phyloP scores from a whole-genome alignment of 2,329 filamentous ascomycete species.

The Fusarium tricinctum region DNA sequence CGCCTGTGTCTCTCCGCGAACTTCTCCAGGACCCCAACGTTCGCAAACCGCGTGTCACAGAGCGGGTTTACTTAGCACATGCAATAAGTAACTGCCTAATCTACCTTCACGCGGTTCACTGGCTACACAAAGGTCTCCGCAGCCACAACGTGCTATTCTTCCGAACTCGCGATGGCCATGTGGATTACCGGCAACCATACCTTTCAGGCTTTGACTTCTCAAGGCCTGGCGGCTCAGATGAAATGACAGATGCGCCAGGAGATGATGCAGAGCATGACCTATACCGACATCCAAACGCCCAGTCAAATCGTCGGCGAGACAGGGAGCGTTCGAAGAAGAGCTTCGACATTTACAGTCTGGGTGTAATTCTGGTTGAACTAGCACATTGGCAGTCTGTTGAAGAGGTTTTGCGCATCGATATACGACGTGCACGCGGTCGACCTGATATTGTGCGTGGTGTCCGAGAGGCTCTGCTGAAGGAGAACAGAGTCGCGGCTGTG shows the following conservation, averaged over 20 bases:
- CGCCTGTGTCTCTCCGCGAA: constrained; percentile 63
- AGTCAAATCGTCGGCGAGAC: constrained; percentile 53
- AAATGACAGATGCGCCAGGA: constrained; percentile 64
- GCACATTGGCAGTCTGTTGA: constrained; percentile 67
- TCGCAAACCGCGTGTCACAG: constrained; percentile 64
- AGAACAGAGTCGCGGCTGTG: constrained; percentile 52
- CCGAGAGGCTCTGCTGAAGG: constrained; percentile 51
- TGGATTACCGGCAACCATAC: constrained; percentile 59
- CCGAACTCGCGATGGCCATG: constrained; percentile 47
- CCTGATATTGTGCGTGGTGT: constrained; percentile 57
- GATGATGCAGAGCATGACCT: constrained; percentile 62
- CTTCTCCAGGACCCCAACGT: constrained; percentile 57
- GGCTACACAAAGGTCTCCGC: constrained; percentile 71
- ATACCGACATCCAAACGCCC: constrained; percentile 64
- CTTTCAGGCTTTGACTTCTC: constrained; percentile 69
- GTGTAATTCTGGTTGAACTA: constrained; percentile 66
- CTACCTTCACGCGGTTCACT: constrained; percentile 68
- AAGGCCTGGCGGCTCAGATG: constrained; percentile 63
- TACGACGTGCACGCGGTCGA: constrained; percentile 53
- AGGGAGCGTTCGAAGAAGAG: constrained; percentile 61
- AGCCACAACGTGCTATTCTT: constrained; percentile 69
- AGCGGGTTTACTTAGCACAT: constrained; percentile 65
- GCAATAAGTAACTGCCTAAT: constrained; percentile 67
- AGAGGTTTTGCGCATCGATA: constrained; percentile 57
- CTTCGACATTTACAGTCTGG: constrained; percentile 67